Evolutionary conservation across 345 rosid species (phyloP), one percentile per base, ranked within the genome.

Genomic region (Lumnitzera littorea): DNA sequence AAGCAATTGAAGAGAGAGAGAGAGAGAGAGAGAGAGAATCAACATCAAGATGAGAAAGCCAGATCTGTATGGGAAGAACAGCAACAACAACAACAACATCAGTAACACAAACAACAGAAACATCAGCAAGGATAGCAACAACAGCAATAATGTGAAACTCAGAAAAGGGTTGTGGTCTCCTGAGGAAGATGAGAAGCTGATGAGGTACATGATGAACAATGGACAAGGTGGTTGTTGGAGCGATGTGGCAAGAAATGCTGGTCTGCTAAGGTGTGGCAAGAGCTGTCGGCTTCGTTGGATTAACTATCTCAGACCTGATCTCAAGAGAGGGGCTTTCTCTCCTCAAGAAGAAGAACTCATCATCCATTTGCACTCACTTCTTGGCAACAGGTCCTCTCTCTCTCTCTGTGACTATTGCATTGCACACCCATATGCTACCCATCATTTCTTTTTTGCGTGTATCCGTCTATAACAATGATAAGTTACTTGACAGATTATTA

Each of bases 261-360:
- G 99, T n/a, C 77, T 95, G 76, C 91, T 77, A 60, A 73, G 99
- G 67, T 95, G 99, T 60, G 99, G 99, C 48, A 95, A 94, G 83
- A 94, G 99, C 64, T 94, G 99, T 69, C 86, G 99, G 6, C 95
- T 94, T 51, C 89, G 99, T 43, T 94, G 99, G 99, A 94, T 94
- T 64, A 94, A 94, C 63, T 94, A 94, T 76, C 73, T 95, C 55
- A 72, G 99, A 68, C 99, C 99, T 48, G 99, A 95, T 71, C 99
- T 95, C 58, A 95, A 91, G 72, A 81, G 99, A 52, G 99, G 99
- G 3, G 96, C 96, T 36, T 91, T 95, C 70, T 88, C 99, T 15
- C 88, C 86, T 4, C 91, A 91, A 47, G 99, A 95, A 75, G 96
- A 95, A 65, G 87, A 91, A 51, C 85, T 85, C 20, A 95, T 91